These are phyloP conservation scores for Aspergillus sclerotioniger DNA, from an alignment of 495 filamentous ascomycete genomes.

Conservation along the genomic window DNA sequence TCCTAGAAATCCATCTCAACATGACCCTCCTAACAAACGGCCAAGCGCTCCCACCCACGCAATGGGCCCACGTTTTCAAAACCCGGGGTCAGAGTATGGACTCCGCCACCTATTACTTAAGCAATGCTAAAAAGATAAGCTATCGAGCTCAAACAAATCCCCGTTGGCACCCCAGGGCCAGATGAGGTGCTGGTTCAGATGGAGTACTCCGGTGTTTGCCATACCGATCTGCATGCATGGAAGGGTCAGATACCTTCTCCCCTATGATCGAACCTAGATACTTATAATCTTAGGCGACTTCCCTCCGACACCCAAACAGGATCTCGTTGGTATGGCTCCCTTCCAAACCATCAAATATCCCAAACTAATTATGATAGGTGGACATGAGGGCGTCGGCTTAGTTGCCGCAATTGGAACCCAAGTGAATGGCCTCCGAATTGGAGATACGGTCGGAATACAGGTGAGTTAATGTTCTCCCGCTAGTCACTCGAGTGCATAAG, in stretches of 20 bases:
- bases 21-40: background rate
- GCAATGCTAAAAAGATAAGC: background rate
- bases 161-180: constrained; percentile 66
- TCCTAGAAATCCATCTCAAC: background rate
- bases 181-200: constrained; percentile 84
- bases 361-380: constrained; percentile 2
- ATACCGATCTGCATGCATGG: constrained; percentile 75
- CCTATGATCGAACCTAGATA: background rate
- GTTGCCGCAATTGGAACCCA: background rate
- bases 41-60: background rate
- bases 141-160: constrained; percentile 60
- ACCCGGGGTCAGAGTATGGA: background rate
- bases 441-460: constrained; percentile 11
- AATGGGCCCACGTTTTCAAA: background rate
- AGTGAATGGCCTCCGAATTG: constrained; percentile 3
- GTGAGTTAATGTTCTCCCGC: background rate
- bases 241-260: constrained; percentile 43
- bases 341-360: background rate
- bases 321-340: constrained; percentile 9
- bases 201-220: constrained; percentile 85
- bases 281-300: constrained; percentile 6
- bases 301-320: background rate
- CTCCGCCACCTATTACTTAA: background rate
- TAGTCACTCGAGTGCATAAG: background rate
- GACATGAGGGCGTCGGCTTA: constrained; percentile 8